These are phyloP conservation scores for Solanum hybrid DNA, from an alignment of 305 asterid species.

Conservation along the genomic window DNA sequence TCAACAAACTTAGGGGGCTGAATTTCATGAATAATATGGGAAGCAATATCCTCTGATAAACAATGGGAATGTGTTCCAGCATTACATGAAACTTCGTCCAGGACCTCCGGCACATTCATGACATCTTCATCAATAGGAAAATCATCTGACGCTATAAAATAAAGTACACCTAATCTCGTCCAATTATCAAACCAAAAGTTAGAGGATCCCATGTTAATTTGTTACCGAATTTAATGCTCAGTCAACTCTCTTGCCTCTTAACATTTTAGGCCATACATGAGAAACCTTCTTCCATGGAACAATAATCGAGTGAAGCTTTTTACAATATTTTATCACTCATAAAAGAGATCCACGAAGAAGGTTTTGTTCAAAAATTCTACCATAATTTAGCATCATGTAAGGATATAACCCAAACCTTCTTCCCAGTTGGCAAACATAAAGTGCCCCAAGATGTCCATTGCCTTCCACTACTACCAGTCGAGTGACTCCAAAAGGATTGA, in stretches of 20 bases:
- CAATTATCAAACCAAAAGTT: not conserved
- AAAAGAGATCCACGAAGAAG: not conserved
- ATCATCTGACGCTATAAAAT: not conserved
- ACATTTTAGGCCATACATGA: not conserved
- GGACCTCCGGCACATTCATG: not conserved
- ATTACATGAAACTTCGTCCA: not conserved
- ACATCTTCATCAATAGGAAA: not conserved
- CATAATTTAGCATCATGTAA: not conserved
- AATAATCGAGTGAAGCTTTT: not conserved
- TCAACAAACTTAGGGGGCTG: not conserved
- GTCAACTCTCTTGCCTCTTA: not conserved
- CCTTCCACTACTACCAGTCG: not conserved
- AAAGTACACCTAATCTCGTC: not conserved
- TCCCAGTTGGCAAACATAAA: not conserved
- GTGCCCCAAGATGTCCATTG: not conserved
- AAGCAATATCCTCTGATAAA: not conserved
- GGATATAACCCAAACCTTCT: not conserved
- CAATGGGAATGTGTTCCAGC: not conserved
- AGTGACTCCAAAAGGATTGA: not conserved
- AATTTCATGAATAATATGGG: not conserved
- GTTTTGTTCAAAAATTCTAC: not conserved
- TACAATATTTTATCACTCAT: not conserved
- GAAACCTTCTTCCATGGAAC: not conserved
- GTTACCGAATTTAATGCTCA: not conserved
- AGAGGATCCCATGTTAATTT: not conserved